Evolutionary conservation across 1,284 basidiomycete species (phyloP).

Genomic region (Heterobasidion annosum): DNA sequence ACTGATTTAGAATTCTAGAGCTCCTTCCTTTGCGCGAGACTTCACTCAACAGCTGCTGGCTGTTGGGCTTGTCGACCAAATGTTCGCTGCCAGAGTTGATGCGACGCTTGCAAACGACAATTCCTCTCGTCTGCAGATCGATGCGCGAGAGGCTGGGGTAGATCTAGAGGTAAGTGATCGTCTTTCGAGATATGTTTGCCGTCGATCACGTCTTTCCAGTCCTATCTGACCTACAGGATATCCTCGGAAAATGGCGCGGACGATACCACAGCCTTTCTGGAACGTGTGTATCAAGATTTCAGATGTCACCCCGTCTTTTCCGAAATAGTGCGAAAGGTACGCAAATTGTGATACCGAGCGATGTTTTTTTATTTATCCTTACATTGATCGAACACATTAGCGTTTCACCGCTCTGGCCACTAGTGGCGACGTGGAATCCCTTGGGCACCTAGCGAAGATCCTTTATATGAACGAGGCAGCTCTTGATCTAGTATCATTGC

Average conservation of each 20-base stretch:
- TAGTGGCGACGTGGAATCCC: constrained; percentile 51
- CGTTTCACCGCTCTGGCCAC: constrained; percentile 40
- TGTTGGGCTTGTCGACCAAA: constrained; percentile 45
- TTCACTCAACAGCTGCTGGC: constrained; percentile 49
- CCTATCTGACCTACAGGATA: constrained; percentile 54
- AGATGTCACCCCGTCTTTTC: constrained; percentile 53
- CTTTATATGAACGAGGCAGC: constrained; percentile 47
- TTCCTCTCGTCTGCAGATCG: constrained; percentile 37
- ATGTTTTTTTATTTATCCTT: too few relatives aligned
- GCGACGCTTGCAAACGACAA: constrained; percentile 39
- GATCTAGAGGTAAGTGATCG: constrained; percentile 42
- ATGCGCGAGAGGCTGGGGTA: constrained; percentile 46
- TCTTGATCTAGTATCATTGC: constrained; percentile 64
- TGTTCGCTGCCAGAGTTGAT: constrained; percentile 40
- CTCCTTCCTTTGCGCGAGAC: constrained; percentile 43
- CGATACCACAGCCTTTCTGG: constrained; percentile 41
- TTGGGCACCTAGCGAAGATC: constrained; percentile 57
- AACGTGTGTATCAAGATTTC: constrained; percentile 51
- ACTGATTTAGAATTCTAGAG: constrained; percentile 15
- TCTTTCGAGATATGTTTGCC: constrained; percentile 1
- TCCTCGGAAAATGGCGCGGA: constrained; percentile 39
- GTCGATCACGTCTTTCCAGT: constrained; percentile 24
- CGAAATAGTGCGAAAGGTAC: constrained; percentile 47
- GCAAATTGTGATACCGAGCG: constrained; percentile 1
- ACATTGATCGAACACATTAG: constrained; percentile 23